These are phyloP conservation scores for Fusarium veterinarium DNA, from an alignment of 2,329 filamentous ascomycete genomes.

Conservation along the genomic window DNA sequence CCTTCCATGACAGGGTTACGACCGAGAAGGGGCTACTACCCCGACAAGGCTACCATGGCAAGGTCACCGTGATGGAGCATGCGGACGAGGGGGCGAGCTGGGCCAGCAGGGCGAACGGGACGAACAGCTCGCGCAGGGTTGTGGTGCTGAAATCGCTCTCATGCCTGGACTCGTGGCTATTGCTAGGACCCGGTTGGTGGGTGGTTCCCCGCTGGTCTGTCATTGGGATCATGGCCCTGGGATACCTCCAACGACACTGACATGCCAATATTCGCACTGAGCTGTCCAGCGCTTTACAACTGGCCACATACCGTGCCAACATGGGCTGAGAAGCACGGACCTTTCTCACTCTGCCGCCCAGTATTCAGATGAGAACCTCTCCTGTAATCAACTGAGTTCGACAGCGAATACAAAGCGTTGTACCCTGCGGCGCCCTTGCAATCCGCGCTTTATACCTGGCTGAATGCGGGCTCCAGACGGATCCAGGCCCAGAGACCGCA, in stretches of 20 bases:
- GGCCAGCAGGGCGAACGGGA: conserved; percentile 41
- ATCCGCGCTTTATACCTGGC: conserved; percentile 38
- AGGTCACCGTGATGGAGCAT: conserved; percentile 36
- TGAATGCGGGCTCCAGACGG: conserved; percentile 33
- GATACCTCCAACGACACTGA: conserved; percentile 31
- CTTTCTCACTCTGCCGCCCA: conserved; percentile 21
- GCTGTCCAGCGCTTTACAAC: not conserved
- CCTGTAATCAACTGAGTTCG: conserved; percentile 16
- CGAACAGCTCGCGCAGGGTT: conserved; percentile 41
- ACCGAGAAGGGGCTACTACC: conserved; percentile 43
- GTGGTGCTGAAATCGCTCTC: conserved; percentile 36
- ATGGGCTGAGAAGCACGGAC: conserved; percentile 23
- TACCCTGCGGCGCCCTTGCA: conserved; percentile 35
- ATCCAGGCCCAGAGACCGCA: conserved; percentile 40
- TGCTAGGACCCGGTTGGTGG: conserved; percentile 43
- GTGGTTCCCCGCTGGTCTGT: conserved; percentile 44
- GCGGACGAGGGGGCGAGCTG: conserved; percentile 39
- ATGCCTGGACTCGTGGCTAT: conserved; percentile 42
- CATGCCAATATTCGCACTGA: conserved; percentile 32
- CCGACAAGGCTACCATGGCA: conserved; percentile 44
- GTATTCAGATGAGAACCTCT: conserved; percentile 11
- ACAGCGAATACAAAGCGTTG: conserved; percentile 27
- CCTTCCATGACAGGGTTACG: conserved; percentile 47
- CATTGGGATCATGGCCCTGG: conserved; percentile 33
- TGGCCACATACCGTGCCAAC: conserved; percentile 29